Base-by-base conservation (phyloP, 2,329 filamentous ascomycete genomes). In the Pyricularia pennisetigena region DNA sequence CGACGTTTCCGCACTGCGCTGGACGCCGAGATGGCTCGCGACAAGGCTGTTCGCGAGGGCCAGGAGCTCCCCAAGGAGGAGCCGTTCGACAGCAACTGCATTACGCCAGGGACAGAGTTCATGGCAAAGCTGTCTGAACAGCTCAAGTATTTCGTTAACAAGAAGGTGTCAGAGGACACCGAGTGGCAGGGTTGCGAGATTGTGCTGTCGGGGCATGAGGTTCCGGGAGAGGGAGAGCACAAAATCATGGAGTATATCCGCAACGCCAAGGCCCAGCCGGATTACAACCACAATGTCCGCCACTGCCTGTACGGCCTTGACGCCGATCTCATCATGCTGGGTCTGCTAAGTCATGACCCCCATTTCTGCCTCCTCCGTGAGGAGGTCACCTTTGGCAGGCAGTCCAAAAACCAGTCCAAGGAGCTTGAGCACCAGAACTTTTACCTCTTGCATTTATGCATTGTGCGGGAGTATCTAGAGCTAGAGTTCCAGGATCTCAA, bases 231-330 rank as follows among this genome's bases (percentile, higher is more conserved):
- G 80, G 95, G 95, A 74, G 95, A 99, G 79, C 95, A 99, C 83
- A 99, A 99, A 82, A 97, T 99, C 80, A 99, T 99, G 95, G 96
- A 99, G 80, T 99, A 99, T 79, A 99, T 99, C 78, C 91, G 95
- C 73, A 92, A 96, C 79, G 92, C 95, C 71, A 98, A 98, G 83
- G 93, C 94, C 65, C 95, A 99, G 79, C 92, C 92, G 2, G 88
- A 90, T 71, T 99, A 99, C 79, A 90, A 97, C 77, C 86, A 92
- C 66, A 98, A 99, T 75, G 88, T 97, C 70, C 92, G 95, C 69
- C 95, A 99, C 80, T 99, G 96, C 79, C 84, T 99, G 71, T 99
- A 99, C 79, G 96, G 96, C 28, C 86, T 99, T 66, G 95, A 99
- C 80, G 95, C 95, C 63, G 95, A 99, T 82, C 82, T 99, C 71